Conservation (phyloP, 306 rosid genomes). For the Sophora flavescens region DNA sequence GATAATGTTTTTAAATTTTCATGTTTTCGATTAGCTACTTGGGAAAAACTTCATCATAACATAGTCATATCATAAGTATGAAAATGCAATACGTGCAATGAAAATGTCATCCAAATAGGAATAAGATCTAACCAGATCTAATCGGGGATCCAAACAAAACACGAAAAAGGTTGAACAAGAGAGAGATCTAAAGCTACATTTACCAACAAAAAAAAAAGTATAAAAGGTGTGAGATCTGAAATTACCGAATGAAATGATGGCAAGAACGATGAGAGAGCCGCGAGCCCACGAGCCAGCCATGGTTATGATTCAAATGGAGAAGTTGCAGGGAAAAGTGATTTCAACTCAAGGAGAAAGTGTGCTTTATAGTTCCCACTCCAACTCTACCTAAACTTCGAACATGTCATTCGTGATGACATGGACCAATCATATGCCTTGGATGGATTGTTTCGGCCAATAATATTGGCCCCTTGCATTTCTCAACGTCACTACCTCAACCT, state of each 20-base stretch:
- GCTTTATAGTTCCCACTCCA: constrained; percentile 52
- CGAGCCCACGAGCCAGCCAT: constrained; percentile 82
- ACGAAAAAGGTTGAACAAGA: neutral
- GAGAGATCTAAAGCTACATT: constrained; percentile 44
- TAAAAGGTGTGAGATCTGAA: constrained; percentile 49
- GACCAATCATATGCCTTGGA: too few species aligned
- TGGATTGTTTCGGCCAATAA: too few species aligned
- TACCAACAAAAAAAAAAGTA: too few species aligned
- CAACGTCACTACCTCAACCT: constrained; percentile 45
- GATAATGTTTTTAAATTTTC: too few species aligned
- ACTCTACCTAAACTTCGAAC: constrained; percentile 41
- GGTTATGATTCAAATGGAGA: constrained; percentile 18
- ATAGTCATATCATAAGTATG: too few species aligned
- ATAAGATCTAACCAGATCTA: neutral
- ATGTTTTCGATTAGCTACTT: too few species aligned
- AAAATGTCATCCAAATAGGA: too few species aligned
- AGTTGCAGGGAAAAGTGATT: neutral
- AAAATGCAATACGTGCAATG: too few species aligned
- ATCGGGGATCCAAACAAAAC: neutral
- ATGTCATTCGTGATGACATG: constrained; percentile 71
- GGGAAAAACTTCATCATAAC: too few species aligned
- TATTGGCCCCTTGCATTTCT: constrained; percentile 53
- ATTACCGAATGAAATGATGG: constrained; percentile 69
- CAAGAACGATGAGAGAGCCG: constrained; percentile 66
- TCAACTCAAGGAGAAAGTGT: neutral